Evolutionary conservation across 306 rosid genomes (phyloP), one percentile per base, ranked within the genome.

Genomic region (Sophora flavescens): DNA sequence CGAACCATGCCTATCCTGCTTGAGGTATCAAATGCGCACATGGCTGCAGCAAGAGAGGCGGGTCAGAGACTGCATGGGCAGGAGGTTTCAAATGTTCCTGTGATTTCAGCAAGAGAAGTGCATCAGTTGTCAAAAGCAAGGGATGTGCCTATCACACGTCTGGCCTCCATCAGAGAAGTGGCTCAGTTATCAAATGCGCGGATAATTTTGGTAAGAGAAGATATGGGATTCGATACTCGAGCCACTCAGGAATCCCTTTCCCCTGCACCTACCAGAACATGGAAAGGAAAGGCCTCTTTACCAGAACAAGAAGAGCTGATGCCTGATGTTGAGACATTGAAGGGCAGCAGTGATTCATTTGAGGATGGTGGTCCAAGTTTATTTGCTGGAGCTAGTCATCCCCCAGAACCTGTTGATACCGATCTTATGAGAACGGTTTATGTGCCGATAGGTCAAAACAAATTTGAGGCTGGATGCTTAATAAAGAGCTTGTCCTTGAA

Each of bases 341-440:
- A 88, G 84, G 90, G 82, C 0, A 82, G 86, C 75, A 42, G 66
- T 8, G 88, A 83, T 86, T 86, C 87, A 4, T 75, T 84, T 56
- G 96, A 94, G 45, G 95, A 95, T 61, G 85, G 86, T 41, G 90
- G 81, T 80, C 81, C 92, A 17, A 85, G 90, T 80, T 89, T 87
- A 76, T 95, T 95, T 83, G 88, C 93, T 3, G 99, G 99, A 70
- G 99, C 94, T 60, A 95, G 97, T 85, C 99, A 95, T 68, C 99
- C 99, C 33, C 99, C 97, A 3, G 99, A 95, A 78, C 99, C 99
- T 52, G 88, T 95, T 80, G 97, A 95, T 77, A 89, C 83, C 38
- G 99, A 95, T 89, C 88, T 89, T 57, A 92, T 95, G 93, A 87
- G 84, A 79, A 79, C 96, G 0, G 96, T 95, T 68, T 91, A 86